Conservation (phyloP, 768 basidiomycete genomes). For the Boletus vermiculosoides region DNA sequence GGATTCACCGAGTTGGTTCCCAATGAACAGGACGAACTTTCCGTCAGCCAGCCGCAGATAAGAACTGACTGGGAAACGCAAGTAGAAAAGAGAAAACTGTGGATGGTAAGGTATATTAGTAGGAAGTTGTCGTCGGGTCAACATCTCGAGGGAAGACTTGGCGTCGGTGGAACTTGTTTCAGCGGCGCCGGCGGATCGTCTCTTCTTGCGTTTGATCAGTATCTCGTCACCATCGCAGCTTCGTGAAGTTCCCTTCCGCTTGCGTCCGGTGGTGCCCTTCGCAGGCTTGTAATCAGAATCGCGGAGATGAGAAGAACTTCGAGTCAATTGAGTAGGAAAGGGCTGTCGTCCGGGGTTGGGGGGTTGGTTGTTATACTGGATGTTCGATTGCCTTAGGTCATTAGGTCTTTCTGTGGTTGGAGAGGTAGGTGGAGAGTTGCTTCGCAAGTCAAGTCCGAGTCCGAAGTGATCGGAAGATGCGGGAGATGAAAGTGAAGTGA, state of each 20-base stretch:
- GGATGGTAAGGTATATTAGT: slow-evolving; percentile 43
- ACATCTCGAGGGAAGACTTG: background rate
- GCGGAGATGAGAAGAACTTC: background rate
- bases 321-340: background rate
- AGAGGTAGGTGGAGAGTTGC: slow-evolving; percentile 22
- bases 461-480: slow-evolving; percentile 6
- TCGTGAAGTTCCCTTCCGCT: slow-evolving; percentile 18
- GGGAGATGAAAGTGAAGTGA: slow-evolving; percentile 32
- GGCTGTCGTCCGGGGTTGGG: background rate
- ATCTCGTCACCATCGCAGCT: slow-evolving; percentile 11
- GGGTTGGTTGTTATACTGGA: background rate
- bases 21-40: slow-evolving; percentile 35
- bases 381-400: background rate
- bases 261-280: slow-evolving; percentile 11
- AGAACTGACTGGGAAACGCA: slow-evolving; percentile 66
- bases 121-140: slow-evolving; percentile 50
- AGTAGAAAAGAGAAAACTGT: slow-evolving; percentile 62
- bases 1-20: background rate
- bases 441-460: slow-evolving; percentile 2
- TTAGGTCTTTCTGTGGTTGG: slow-evolving; percentile 2
- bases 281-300: slow-evolving; percentile 18
- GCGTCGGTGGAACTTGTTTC: background rate
- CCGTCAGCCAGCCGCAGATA: slow-evolving; percentile 43
- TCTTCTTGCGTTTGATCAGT: slow-evolving; percentile 15
- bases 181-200: background rate